phyloP scores from a whole-genome alignment of 768 basidiomycete genomes.

The Cubamyces lactineus region DNA sequence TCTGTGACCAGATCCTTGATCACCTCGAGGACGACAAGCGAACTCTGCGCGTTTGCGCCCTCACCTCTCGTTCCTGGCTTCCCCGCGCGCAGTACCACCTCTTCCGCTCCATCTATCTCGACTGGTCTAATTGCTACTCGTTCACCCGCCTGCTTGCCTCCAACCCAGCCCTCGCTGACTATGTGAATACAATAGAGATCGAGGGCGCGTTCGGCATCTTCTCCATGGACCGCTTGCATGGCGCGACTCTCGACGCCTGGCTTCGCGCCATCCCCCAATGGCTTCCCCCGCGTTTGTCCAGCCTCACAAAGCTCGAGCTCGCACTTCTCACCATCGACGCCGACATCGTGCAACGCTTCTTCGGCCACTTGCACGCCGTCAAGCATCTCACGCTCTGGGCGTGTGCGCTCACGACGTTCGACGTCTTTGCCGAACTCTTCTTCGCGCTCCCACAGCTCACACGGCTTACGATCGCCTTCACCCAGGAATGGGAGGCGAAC shows the following conservation, averaged over 20 bases:
- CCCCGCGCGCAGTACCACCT: constrained; percentile 19
- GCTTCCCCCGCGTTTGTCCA: constrained; percentile 6
- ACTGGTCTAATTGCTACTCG: constrained; percentile 20
- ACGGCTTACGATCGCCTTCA: constrained; percentile 19
- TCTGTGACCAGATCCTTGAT: constrained; percentile 26
- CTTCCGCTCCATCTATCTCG: constrained; percentile 24
- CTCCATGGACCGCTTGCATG: constrained; percentile 22
- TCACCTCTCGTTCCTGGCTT: constrained; percentile 20
- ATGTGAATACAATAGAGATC: constrained; percentile 18
- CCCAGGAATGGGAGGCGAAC: constrained; percentile 20
- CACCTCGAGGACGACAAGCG: constrained; percentile 22
- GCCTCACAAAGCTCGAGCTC: constrained; percentile 23
- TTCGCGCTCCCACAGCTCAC: constrained; percentile 9
- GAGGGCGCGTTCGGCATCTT: constrained; percentile 25
- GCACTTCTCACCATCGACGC: constrained; percentile 18
- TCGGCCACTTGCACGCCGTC: constrained; percentile 4
- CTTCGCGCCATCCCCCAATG: constrained; percentile 17
- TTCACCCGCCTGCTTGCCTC: constrained; percentile 17
- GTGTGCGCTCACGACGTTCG: constrained; percentile 19
- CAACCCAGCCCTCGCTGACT: constrained; percentile 10
- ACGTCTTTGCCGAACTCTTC: constrained; percentile 20
- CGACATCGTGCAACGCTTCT: constrained; percentile 15
- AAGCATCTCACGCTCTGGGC: constrained; percentile 23
- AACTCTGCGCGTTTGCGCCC: constrained; percentile 24
- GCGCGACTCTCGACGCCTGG: constrained; percentile 22